These are phyloP conservation scores for Pichia sp. DNA, from an alignment of 1,139 yeast species.

Conservation along the genomic window DNA sequence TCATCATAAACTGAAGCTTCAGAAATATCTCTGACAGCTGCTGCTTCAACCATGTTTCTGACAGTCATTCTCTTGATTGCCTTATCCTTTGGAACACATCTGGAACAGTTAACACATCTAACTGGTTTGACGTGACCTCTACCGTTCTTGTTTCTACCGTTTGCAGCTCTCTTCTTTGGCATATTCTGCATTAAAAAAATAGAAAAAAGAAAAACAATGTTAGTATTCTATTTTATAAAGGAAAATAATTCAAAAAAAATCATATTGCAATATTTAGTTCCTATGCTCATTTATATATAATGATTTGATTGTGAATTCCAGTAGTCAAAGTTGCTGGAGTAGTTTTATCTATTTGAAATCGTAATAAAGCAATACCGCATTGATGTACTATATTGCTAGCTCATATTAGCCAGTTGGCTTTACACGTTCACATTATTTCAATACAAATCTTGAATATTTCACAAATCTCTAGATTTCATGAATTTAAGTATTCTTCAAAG, in stretches of 20 bases:
- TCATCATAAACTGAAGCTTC: slow-evolving; percentile 99
- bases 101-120: slow-evolving; percentile 99
- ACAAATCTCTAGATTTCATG: no score
- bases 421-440: no score
- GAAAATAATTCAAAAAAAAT: no score
- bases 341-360: no score
- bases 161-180: slow-evolving; percentile 99
- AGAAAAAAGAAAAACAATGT: background rate
- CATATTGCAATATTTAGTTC: no score
- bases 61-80: slow-evolving; percentile 99
- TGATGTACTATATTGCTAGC: no score
- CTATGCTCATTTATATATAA: no score
- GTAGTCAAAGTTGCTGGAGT: no score
- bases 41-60: slow-evolving; percentile 99
- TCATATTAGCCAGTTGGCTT: no score
- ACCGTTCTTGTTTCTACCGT: slow-evolving; percentile 99
- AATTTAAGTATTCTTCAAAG: background rate
- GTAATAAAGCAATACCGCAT: no score
- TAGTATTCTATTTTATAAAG: background rate
- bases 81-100: slow-evolving; percentile 99
- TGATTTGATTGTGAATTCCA: no score
- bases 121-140: slow-evolving; percentile 99
- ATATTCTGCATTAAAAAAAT: slow-evolving; percentile 35
- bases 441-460: no score
- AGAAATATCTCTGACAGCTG: slow-evolving; percentile 99